Base-by-base conservation (phyloP, 169 alveolate species). In the Cyclospora cayetanensis region DNA sequence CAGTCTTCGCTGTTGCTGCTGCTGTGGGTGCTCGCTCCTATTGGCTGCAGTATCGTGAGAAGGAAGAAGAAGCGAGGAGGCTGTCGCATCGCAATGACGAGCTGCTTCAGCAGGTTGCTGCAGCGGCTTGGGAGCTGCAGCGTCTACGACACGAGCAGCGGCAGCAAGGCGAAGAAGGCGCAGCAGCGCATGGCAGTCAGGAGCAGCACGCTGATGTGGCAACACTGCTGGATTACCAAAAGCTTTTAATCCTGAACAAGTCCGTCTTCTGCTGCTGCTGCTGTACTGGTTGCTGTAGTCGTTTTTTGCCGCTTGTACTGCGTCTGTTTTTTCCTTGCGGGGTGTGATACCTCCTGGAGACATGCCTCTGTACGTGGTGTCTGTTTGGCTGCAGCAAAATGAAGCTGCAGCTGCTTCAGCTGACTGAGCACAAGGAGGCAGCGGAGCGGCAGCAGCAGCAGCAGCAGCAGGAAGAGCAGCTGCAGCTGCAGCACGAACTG, bases 331-430 rank as follows among this genome's bases (percentile, higher is more conserved):
- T 41, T 35, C 41, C 37, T 1, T 50, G 50, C 60, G n/a, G n/a
- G n/a, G n/a, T n/a, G n/a, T n/a, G n/a, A n/a, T n/a, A n/a, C n/a
- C n/a, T n/a, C n/a, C n/a, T 39, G 66, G 27, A 29, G 53, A 9
- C 52, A 41, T 41, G 55, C 34, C 37, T 29, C 35, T 52, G 18
- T 52, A 27, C 1, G 27, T 29, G 1, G 15, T 60, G 74, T 20
- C 18, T 55, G 42, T 29, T 35, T 53, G 43, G n/a, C 68, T 60
- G 65, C 91, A 84, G 91, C 91, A 50, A 53, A 50, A 66, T 84
- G 80, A 60, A 84, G 83, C 80, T 84, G 80, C 76, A 65, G 83
- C 91, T 84, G 83, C 91, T 84, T 65, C 91, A 65, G 91, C 70
- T 84, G 83, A 52, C 91, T 50, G 91, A 84, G 83, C 76, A 68